Conservation (phyloP, 805 yeast genomes). For the Candida gorgasii region DNA sequence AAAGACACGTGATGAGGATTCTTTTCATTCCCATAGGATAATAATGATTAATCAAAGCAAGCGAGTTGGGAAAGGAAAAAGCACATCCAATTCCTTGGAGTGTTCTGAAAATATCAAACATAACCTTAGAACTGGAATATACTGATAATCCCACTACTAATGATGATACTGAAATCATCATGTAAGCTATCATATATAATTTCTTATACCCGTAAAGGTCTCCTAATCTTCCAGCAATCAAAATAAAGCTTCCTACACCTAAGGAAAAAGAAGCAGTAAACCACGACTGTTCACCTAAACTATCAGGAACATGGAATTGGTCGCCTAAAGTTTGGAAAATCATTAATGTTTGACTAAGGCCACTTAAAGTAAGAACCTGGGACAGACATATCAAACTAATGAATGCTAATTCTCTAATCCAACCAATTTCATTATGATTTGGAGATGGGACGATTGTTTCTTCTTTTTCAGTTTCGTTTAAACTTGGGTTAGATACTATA, state of each 20-base stretch:
- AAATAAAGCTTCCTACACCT: constrained; percentile 37
- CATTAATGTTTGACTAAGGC: constrained; percentile 21
- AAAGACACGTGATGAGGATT: constrained; percentile 23
- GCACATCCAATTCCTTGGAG: constrained; percentile 38
- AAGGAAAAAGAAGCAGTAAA: constrained; percentile 33
- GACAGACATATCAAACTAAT: constrained; percentile 19
- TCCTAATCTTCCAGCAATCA: constrained; percentile 34
- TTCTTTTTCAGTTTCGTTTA: no score
- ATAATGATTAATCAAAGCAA: constrained; percentile 30
- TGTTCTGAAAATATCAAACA: constrained; percentile 30
- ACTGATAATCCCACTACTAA: constrained; percentile 28
- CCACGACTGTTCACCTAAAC: constrained; percentile 35
- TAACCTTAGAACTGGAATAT: constrained; percentile 22
- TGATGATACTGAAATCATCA: constrained; percentile 23
- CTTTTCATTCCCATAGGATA: constrained; percentile 26
- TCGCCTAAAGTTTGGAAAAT: constrained; percentile 18
- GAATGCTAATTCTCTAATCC: constrained; percentile 22
- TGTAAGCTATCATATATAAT: constrained; percentile 25
- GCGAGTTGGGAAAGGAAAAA: constrained; percentile 32
- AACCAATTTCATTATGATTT: constrained; percentile 23
- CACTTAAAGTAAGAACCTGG: constrained; percentile 15
- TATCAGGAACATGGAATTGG: constrained; percentile 24
- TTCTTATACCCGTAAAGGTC: constrained; percentile 35
- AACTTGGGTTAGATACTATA: no score
- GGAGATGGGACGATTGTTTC: constrained; percentile 20